phyloP scores from a whole-genome alignment of 2,329 filamentous ascomycete species.

The Aspergillus terreus region DNA sequence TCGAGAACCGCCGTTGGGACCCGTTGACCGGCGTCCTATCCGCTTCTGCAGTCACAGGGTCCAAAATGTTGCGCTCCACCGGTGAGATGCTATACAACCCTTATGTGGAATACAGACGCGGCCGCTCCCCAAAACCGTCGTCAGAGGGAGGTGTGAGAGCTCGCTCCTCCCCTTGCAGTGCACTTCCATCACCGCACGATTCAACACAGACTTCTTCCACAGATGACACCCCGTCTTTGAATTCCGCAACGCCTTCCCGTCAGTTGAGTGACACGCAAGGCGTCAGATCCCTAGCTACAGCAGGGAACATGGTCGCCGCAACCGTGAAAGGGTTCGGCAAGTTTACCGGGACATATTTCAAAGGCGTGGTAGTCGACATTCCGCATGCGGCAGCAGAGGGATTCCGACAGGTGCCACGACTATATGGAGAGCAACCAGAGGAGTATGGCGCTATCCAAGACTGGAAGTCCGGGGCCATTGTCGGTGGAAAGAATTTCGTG shows the following conservation, averaged over 20 bases:
- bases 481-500: slow-evolving; percentile 31
- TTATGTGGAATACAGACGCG: neutral
- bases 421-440: slow-evolving; percentile 36
- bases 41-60: neutral
- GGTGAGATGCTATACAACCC: neutral
- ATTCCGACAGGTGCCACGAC: slow-evolving; percentile 28
- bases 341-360: slow-evolving; percentile 23
- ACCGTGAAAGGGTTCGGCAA: slow-evolving; percentile 21
- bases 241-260: neutral
- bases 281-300: neutral
- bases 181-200: neutral
- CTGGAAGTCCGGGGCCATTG: slow-evolving; percentile 29
- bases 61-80: neutral
- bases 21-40: neutral
- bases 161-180: neutral
- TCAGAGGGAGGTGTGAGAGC: neutral
- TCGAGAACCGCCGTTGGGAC: neutral
- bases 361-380: slow-evolving; percentile 34
- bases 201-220: neutral
- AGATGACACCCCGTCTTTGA: neutral
- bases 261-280: neutral
- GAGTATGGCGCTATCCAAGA: slow-evolving; percentile 30
- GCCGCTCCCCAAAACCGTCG: neutral
- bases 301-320: neutral
- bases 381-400: slow-evolving; percentile 37